phyloP scores from a whole-genome alignment of 306 rosid species.

The Fragaria vesca region DNA sequence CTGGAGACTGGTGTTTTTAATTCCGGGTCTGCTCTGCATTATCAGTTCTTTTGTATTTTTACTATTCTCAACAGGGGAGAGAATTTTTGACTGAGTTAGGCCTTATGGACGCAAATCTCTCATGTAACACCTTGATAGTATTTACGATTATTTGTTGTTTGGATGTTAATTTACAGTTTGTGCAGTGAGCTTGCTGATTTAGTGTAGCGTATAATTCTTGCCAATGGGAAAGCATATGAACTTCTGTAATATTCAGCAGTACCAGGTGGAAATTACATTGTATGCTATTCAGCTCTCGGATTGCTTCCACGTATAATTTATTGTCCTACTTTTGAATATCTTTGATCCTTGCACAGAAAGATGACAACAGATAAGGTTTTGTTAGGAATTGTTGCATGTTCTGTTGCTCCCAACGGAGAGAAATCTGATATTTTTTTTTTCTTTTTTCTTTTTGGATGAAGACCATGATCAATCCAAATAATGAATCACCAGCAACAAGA shows the following conservation, averaged over 20 bases:
- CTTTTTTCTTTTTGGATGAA: too few relatives aligned
- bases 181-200: constrained; percentile 8
- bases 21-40: constrained; percentile 86
- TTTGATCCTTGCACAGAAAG: background rate
- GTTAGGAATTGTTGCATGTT: background rate
- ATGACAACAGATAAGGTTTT: too few relatives aligned
- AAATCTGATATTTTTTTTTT: too few relatives aligned
- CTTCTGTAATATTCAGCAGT: background rate
- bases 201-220: constrained; percentile 13
- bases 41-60: constrained; percentile 71
- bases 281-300: background rate
- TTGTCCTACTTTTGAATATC: background rate
- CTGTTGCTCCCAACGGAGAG: background rate
- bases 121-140: background rate
- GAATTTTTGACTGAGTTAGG: constrained; percentile 76
- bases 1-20: constrained; percentile 79
- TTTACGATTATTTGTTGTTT: background rate
- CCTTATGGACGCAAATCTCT: background rate
- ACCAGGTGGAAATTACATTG: background rate
- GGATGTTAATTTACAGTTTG: background rate
- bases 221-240: background rate
- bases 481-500: too few relatives aligned
- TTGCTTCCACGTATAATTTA: constrained; percentile 1
- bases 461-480: too few relatives aligned
- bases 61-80: constrained; percentile 87